Evolutionary conservation across 768 basidiomycete species (phyloP).

Genomic region (Pleurotus citrinopileatus): DNA sequence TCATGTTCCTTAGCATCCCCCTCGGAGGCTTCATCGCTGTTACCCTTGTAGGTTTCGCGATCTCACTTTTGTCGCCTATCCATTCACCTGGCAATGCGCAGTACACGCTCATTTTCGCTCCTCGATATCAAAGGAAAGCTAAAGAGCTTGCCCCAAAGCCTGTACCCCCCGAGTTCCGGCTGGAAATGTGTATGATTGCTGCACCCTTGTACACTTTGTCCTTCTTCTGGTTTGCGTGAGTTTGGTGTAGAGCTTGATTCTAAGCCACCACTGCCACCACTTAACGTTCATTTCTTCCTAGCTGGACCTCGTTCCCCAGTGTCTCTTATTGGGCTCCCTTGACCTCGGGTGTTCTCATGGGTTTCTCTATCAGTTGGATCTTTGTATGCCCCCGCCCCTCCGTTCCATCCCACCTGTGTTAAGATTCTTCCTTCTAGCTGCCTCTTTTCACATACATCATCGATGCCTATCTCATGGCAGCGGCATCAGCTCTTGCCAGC

Average conservation of each 20-base stretch:
- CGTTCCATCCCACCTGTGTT: neutral
- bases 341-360: slow-evolving; percentile 44
- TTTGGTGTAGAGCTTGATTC: slow-evolving; percentile 11
- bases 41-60: slow-evolving; percentile 31
- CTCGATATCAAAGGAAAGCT: slow-evolving; percentile 42
- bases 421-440: slow-evolving; percentile 29
- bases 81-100: slow-evolving; percentile 15
- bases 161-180: slow-evolving; percentile 59
- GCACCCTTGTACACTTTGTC: slow-evolving; percentile 49
- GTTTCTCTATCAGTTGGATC: slow-evolving; percentile 52
- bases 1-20: slow-evolving; percentile 62
- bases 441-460: slow-evolving; percentile 59
- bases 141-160: slow-evolving; percentile 43
- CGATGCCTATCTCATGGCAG: slow-evolving; percentile 52
- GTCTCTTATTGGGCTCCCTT: slow-evolving; percentile 55
- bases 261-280: neutral
- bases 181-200: slow-evolving; percentile 46
- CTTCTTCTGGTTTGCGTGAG: slow-evolving; percentile 66
- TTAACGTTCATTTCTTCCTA: slow-evolving; percentile 18
- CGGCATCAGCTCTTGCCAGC: slow-evolving; percentile 56
- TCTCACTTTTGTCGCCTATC: neutral
- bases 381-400: slow-evolving; percentile 39
- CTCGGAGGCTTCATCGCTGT: slow-evolving; percentile 48
- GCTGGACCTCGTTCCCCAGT: slow-evolving; percentile 57
- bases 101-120: slow-evolving; percentile 49